Conservation (phyloP, 2,329 filamentous ascomycete species). For the Scortechinia acanthostroma region DNA sequence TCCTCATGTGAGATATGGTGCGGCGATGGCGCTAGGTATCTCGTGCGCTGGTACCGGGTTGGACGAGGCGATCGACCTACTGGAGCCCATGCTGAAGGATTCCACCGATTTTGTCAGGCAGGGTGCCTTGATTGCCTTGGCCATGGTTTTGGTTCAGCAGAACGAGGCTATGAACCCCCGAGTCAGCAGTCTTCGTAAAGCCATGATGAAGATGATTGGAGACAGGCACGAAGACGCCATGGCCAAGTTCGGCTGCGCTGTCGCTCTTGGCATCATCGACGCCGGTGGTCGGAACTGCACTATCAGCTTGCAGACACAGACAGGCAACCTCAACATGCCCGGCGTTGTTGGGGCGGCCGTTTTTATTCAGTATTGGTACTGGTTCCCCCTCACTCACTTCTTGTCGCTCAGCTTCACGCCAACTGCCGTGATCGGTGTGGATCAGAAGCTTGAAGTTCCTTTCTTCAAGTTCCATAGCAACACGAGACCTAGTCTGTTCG, state of each 20-base stretch:
- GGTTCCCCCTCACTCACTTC: slow-evolving; percentile 99
- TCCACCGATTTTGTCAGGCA: slow-evolving; percentile 97
- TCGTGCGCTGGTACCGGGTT: slow-evolving; percentile 93
- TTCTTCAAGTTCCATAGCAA: slow-evolving; percentile 94
- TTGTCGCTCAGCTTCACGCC: slow-evolving; percentile 92
- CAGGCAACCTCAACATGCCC: slow-evolving; percentile 96
- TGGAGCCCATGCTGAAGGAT: slow-evolving; percentile 99
- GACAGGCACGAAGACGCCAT: slow-evolving; percentile 98
- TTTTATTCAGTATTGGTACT: slow-evolving; percentile 99
- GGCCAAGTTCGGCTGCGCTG: slow-evolving; percentile 94
- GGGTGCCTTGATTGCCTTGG: slow-evolving; percentile 83
- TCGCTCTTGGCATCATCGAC: slow-evolving; percentile 94
- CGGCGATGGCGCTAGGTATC: slow-evolving; percentile 96
- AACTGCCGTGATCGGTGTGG: slow-evolving; percentile 88
- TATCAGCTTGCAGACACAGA: slow-evolving; percentile 93
- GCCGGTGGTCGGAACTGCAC: slow-evolving; percentile 97
- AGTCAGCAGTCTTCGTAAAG: slow-evolving; percentile 83
- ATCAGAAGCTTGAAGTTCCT: slow-evolving; percentile 87
- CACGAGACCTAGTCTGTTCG: slow-evolving; percentile 88
- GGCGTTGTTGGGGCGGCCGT: slow-evolving; percentile 96
- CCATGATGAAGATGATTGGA: slow-evolving; percentile 83
- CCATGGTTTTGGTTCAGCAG: slow-evolving; percentile 99
- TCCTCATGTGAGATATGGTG: slow-evolving; percentile 93
- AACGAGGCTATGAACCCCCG: slow-evolving; percentile 99
- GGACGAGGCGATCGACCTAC: slow-evolving; percentile 88